These are phyloP conservation scores for Platanus orientalis DNA, from an alignment of 164 flowering plant species.

Conservation along the genomic window DNA sequence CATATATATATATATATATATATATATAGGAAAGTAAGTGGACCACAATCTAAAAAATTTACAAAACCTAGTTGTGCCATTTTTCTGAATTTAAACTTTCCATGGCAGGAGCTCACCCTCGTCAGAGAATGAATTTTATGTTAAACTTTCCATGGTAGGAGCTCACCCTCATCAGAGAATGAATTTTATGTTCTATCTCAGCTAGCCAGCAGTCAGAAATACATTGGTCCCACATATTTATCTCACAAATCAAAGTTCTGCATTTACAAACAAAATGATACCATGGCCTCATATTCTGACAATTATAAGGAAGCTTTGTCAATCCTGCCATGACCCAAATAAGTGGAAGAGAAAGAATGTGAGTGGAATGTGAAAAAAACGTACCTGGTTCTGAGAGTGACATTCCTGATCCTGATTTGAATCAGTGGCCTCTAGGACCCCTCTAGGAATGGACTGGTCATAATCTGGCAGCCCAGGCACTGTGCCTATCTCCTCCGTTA, in stretches of 20 bases:
- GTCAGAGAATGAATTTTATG: background rate
- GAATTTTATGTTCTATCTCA: background rate
- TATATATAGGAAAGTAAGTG: too few species aligned
- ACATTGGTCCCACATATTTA: background rate
- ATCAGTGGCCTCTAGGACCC: slow-evolving; percentile 54
- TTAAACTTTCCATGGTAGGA: too few species aligned
- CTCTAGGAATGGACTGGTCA: slow-evolving; percentile 32
- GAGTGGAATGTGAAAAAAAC: slow-evolving; percentile 13
- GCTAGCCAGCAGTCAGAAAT: background rate
- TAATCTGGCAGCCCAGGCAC: slow-evolving; percentile 33
- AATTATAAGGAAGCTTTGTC: background rate
- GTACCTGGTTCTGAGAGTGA: slow-evolving; percentile 45
- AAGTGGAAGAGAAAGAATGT: background rate
- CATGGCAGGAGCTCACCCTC: too few species aligned
- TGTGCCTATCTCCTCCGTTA: slow-evolving; percentile 37
- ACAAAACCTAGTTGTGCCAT: too few species aligned
- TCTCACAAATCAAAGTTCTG: background rate
- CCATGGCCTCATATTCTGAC: too few species aligned
- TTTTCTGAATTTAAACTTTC: too few species aligned
- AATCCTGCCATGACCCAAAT: background rate
- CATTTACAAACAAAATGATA: too few species aligned
- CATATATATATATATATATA: too few species aligned
- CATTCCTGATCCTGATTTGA: slow-evolving; percentile 58
- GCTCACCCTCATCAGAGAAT: too few species aligned
- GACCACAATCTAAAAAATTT: too few species aligned